phyloP scores from a whole-genome alignment of 768 basidiomycete genomes.

The Suillus clintonianus region DNA sequence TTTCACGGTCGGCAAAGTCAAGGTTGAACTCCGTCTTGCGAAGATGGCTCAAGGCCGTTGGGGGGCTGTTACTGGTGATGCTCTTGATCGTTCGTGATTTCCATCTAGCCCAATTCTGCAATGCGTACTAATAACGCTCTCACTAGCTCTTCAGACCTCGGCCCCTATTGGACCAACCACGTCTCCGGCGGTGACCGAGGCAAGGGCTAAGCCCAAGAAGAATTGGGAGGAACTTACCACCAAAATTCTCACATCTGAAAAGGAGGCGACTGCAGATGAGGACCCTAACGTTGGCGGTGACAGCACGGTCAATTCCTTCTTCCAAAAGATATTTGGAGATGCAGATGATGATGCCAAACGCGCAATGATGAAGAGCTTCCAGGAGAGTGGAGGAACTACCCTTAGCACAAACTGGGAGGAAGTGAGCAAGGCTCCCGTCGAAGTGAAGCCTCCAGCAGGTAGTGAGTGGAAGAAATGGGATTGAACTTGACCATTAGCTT shows the following conservation, averaged over 20 bases:
- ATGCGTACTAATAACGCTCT: conserved; percentile 26
- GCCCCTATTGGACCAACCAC: conserved; percentile 31
- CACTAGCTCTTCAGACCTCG: conserved; percentile 5
- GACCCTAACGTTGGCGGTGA: conserved; percentile 93
- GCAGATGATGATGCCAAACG: conserved; percentile 89
- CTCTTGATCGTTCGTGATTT: conserved; percentile 64
- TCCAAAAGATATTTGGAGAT: conserved; percentile 88
- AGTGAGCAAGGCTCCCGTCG: conserved; percentile 67
- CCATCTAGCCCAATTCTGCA: neutral
- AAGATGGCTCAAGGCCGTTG: conserved; percentile 74
- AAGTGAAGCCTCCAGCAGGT: conserved; percentile 82
- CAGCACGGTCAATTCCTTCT: conserved; percentile 81
- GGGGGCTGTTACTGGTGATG: conserved; percentile 74
- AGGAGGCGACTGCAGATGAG: conserved; percentile 67
- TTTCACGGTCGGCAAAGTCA: conserved; percentile 78
- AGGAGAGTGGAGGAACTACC: conserved; percentile 93
- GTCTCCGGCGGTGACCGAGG: conserved; percentile 35
- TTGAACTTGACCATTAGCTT: conserved; percentile 19
- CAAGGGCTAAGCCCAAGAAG: conserved; percentile 51
- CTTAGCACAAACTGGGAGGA: conserved; percentile 96
- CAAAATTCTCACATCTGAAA: conserved; percentile 65
- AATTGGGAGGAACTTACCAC: conserved; percentile 91
- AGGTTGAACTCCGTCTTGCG: conserved; percentile 79
- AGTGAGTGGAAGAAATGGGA: conserved; percentile 85
- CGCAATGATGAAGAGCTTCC: conserved; percentile 98